A percentile compares a stretch with the other conserved stretches of the same genome.
Conservation (phyloP, 169 alveolate genomes). For the Besnoitia besnoiti region DNA sequence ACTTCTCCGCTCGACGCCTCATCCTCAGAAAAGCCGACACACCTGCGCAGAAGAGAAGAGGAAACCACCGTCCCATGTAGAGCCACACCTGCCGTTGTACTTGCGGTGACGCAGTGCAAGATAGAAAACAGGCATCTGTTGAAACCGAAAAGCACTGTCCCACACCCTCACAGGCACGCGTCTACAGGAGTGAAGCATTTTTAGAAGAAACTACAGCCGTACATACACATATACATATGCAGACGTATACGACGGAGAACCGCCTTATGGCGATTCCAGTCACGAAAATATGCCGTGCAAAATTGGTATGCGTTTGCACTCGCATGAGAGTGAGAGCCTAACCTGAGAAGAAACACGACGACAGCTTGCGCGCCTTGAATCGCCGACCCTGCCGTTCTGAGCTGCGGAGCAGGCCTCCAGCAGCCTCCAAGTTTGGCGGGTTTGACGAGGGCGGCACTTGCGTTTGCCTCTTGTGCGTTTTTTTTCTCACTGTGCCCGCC, state of each 20-base stretch:
- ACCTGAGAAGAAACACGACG: slow-evolving; percentile 67
- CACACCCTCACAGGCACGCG: too few relatives aligned
- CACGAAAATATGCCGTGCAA: too few relatives aligned
- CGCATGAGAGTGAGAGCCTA: slow-evolving; percentile 24
- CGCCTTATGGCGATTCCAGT: too few relatives aligned
- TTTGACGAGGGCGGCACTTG: not conserved
- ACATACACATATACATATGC: too few relatives aligned
- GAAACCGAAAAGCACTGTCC: too few relatives aligned
- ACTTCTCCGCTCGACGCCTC: not conserved
- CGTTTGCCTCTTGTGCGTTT: not conserved
- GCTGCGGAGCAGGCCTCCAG: slow-evolving; percentile 71
- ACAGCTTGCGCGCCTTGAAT: slow-evolving; percentile 71
- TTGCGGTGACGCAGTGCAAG: not conserved
- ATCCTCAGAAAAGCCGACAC: slow-evolving; percentile 19
- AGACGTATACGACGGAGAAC: too few relatives aligned
- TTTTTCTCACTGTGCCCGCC: too few relatives aligned
- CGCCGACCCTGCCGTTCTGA: slow-evolving; percentile 56
- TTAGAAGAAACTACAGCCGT: too few relatives aligned
- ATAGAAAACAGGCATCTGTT: not conserved
- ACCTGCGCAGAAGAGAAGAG: not conserved
- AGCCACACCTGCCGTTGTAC: not conserved
- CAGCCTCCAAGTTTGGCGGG: slow-evolving; percentile 58
- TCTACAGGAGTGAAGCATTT: too few relatives aligned
- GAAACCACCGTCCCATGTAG: too few relatives aligned
- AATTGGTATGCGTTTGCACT: too few relatives aligned